Evolutionary conservation across 768 basidiomycete genomes (phyloP), one percentile per base, ranked within the genome.

Genomic region (Lyophyllum semitale): DNA sequence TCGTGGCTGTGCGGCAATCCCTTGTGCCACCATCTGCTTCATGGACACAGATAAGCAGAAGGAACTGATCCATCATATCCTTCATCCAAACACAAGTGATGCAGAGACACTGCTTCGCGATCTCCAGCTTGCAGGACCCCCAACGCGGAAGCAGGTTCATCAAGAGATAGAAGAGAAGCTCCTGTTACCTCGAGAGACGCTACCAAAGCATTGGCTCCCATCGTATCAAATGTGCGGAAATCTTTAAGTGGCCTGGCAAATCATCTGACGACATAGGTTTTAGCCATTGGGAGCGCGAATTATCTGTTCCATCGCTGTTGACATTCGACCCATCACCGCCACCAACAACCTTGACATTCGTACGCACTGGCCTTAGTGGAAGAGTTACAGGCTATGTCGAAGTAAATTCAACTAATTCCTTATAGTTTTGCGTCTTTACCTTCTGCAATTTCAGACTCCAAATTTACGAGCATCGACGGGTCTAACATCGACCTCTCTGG

Each of bases 401-500:
- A 75, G 93, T 89, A 61, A 20, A 22, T 32, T n/a, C 27, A n/a
- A 38, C 23, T 58, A 27, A 25, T 27, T 51, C 51, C 8, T n/a
- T 47, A 17, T 27, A 22, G 3, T 46, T 13, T 42, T 26, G 20
- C 53, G 17, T 47, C 17, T 48, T 50, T 23, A 43, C 17, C 30
- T 30, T 35, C 51, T 54, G 30, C 32, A n/a, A 48, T 41, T 56
- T 25, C 56, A 93, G 90, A 78, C 76, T 4, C 71, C 80, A 23
- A 82, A 82, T 62, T 72, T 78, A 30, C 82, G 78, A 43, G 66
- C 79, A n/a, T 68, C 81, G 17, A 87, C 85, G 15, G 91, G 91
- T 17, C 75, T 91, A 4, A 92, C 88, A 1, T 97, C 95, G 11
- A 93, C 91, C 1, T 91, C 92, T 26, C 71, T 95, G 55, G 84